These are phyloP conservation scores for Cercospora nicotianae DNA, from an alignment of 2,329 filamentous ascomycete species.

Conservation along the genomic window DNA sequence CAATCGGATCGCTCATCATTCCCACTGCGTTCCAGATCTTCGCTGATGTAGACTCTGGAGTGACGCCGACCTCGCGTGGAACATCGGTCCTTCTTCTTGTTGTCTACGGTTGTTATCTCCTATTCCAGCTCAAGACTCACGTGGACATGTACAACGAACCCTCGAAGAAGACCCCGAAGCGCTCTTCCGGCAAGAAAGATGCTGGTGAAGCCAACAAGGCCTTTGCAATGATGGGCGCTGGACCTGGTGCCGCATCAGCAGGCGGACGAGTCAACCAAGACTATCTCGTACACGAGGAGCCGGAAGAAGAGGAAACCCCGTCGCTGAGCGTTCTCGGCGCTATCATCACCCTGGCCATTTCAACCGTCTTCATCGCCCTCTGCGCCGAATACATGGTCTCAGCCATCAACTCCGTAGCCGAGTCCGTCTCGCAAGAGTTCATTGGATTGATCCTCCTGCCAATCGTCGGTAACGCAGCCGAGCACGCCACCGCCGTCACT, in stretches of 20 bases:
- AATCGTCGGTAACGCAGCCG: constrained; percentile 66
- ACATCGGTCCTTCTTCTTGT: constrained; percentile 78
- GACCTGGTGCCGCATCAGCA: constrained; percentile 52
- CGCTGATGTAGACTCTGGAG: constrained; percentile 31
- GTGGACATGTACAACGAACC: constrained; percentile 74
- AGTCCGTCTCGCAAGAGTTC: constrained; percentile 58
- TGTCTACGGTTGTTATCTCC: constrained; percentile 79
- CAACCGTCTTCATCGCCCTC: constrained; percentile 76
- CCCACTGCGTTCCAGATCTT: constrained; percentile 78
- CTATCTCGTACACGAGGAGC: constrained; percentile 47
- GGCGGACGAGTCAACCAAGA: constrained; percentile 53
- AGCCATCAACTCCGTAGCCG: constrained; percentile 58
- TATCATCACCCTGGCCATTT: constrained; percentile 66
- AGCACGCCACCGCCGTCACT: constrained; percentile 64
- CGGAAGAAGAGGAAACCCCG: constrained; percentile 69
- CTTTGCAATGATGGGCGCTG: constrained; percentile 55
- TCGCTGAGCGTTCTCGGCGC: constrained; percentile 72
- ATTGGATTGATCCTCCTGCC: constrained; percentile 64
- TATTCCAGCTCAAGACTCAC: constrained; percentile 91
- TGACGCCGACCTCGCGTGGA: constrained; percentile 61
- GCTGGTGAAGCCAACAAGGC: constrained; percentile 52
- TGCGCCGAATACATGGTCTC: constrained; percentile 68
- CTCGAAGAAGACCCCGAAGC: constrained; percentile 72
- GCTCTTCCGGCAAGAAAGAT: constrained; percentile 47
- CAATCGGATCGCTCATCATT: constrained; percentile 80